phyloP scores from a whole-genome alignment of 495 filamentous ascomycete genomes.

The Penicillium ochrochloron region DNA sequence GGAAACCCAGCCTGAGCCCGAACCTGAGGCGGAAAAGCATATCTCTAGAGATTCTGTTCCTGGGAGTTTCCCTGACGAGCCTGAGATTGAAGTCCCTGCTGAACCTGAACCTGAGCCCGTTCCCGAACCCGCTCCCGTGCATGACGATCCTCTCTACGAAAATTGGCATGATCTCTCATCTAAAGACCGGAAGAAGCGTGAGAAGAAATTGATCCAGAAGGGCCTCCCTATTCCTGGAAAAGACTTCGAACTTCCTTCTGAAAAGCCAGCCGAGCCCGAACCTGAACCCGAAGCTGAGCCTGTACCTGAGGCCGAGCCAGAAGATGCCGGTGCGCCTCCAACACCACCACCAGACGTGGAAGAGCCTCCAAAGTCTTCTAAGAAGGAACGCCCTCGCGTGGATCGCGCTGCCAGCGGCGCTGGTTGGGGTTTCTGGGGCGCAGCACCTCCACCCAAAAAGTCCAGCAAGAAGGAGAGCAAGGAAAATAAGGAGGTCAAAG shows the following conservation, averaged over 20 bases:
- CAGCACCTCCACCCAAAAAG: constrained; percentile 55
- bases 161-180: constrained; percentile 40
- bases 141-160: constrained; percentile 45
- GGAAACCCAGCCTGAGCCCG: constrained; percentile 31
- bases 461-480: constrained; percentile 48
- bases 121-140: constrained; percentile 29
- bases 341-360: constrained; percentile 59
- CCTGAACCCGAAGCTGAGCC: constrained; percentile 30
- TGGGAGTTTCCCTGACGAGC: constrained; percentile 39
- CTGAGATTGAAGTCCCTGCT: constrained; percentile 9
- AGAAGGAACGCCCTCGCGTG: constrained; percentile 63
- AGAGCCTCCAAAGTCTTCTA: constrained; percentile 49
- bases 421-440: constrained; percentile 66
- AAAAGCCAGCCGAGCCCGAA: constrained; percentile 29
- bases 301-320: constrained; percentile 26
- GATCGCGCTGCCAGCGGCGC: constrained; percentile 51
- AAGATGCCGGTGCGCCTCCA: constrained; percentile 44
- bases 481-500: constrained; percentile 36
- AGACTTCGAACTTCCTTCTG: constrained; percentile 46
- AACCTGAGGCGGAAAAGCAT: constrained; percentile 19
- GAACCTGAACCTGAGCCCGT: constrained; percentile 40
- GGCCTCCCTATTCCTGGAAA: constrained; percentile 53
- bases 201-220: constrained; percentile 42
- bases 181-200: constrained; percentile 47
- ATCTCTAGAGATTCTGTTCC: constrained; percentile 38